Percentiles rank a stretch among this genome's conserved stretches.
Conservation (phyloP, 2,329 filamentous ascomycete genomes). For the Chrysoporthe puriensis region DNA sequence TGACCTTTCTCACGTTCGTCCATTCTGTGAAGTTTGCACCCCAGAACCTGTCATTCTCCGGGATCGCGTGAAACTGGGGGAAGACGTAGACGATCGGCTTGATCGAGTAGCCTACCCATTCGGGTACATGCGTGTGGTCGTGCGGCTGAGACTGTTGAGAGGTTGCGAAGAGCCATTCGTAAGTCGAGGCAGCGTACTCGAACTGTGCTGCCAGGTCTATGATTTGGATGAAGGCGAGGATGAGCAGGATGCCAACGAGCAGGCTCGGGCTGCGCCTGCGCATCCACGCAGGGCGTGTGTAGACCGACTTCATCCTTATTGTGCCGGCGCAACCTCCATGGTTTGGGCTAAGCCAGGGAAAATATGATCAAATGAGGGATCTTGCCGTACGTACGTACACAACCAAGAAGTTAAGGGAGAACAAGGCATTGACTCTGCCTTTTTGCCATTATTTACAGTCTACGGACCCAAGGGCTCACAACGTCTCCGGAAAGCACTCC, state of each 20-base stretch:
- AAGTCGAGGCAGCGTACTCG: background rate
- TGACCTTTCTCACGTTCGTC: conserved; percentile 22
- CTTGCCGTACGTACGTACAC: no score
- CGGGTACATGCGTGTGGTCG: background rate
- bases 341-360: background rate
- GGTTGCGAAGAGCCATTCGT: background rate
- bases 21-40: conserved; percentile 28
- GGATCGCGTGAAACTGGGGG: conserved; percentile 25
- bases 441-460: no score
- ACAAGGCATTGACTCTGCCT: background rate
- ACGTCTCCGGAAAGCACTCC: no score
- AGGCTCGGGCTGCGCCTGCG: background rate
- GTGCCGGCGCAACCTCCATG: background rate
- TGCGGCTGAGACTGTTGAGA: no score
- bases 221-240: background rate
- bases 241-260: background rate
- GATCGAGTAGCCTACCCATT: conserved; percentile 13
- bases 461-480: no score
- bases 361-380: background rate
- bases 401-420: background rate
- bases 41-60: conserved; percentile 26
- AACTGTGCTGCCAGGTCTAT: background rate
- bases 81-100: conserved; percentile 28
- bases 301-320: background rate
- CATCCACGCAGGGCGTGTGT: background rate